Percentiles rank a stretch among this genome's conserved stretches.
phyloP scores from a whole-genome alignment of 495 filamentous ascomycete genomes.

The Hyaloscypha bicolor region DNA sequence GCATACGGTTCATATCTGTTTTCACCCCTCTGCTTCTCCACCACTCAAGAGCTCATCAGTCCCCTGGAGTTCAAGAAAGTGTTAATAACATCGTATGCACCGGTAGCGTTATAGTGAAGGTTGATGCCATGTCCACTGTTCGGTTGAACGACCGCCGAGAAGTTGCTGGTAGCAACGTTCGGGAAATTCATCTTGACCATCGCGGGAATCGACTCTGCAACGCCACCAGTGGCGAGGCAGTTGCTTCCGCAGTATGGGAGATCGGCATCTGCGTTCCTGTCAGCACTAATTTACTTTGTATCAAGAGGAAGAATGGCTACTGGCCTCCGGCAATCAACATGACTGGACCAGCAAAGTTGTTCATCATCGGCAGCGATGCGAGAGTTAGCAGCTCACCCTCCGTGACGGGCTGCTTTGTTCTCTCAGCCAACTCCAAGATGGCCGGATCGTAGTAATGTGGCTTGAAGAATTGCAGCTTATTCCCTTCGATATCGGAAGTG shows the following conservation, averaged over 20 bases:
- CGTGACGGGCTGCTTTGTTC: slow-evolving; percentile 51
- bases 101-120: slow-evolving; percentile 52
- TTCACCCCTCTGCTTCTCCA: neutral
- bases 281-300: neutral
- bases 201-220: slow-evolving; percentile 44
- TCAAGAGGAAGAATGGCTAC: slow-evolving; percentile 4
- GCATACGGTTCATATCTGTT: neutral
- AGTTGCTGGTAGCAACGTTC: slow-evolving; percentile 34
- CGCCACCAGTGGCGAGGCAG: slow-evolving; percentile 43
- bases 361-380: slow-evolving; percentile 29
- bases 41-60: slow-evolving; percentile 20
- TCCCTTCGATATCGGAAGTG: slow-evolving; percentile 13
- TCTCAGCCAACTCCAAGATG: slow-evolving; percentile 43
- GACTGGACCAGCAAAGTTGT: slow-evolving; percentile 26
- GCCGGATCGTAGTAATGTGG: slow-evolving; percentile 50
- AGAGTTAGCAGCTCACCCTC: slow-evolving; percentile 54
- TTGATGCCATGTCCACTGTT: slow-evolving; percentile 55
- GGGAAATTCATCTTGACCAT: slow-evolving; percentile 44
- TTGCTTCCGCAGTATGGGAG: slow-evolving; percentile 56
- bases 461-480: slow-evolving; percentile 47
- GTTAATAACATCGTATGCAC: slow-evolving; percentile 37
- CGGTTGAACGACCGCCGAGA: slow-evolving; percentile 50
- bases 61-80: slow-evolving; percentile 38
- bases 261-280: slow-evolving; percentile 42
- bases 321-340: slow-evolving; percentile 41